Evolutionary conservation across 2,329 filamentous ascomycete species (phyloP), one percentile per base, ranked within the genome.

Genomic region (Cytospora chrysosperma): DNA sequence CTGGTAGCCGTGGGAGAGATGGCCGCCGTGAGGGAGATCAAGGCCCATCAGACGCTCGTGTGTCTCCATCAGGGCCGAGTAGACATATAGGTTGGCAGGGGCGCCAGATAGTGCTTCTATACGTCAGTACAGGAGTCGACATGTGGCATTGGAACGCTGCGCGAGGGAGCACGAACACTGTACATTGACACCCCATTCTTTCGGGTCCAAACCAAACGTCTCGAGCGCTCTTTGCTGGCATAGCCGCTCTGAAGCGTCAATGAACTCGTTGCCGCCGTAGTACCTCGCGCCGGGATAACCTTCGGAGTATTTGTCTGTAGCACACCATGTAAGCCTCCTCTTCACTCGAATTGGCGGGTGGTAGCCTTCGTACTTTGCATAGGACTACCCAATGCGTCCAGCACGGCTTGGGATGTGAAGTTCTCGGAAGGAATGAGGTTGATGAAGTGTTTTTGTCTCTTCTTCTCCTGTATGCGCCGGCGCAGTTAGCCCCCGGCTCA

Each of bases 1-100:
- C 79, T 99, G 95, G 79, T 99, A 99, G 67, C 95, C 95, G 78
- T 99, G 95, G 54, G 91, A 96, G 72, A 99, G 82, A 78, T 99
- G 95, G 65, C 95, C 95, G 68, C 95, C 95, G 75, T 99, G 95
- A 53, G 95, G 95, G 17, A 99, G 86, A 74, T 99, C 95, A 66
- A 99, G 86, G 67, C 94, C 94, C 93, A 99, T 98, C 70, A 99
- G 85, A 64, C 95, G 89, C 73, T 98, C 95, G 77, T 99, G 95
- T 27, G 92, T 89, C 70, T 93, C 87, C 80, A 97, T 89, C 61
- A 99, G 82, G 64, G 95, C 95, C 26, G 93, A 97, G 79, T 98
- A 98, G 68, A 96, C 94, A 81, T 97, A 97, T 64, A 92, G 82
- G 75, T 97, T 95, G 57, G 90, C 85, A 10, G 85, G 85, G 1